A percentile compares a stretch with the other conserved stretches of the same genome.
These are phyloP conservation scores for Epipyxis sp. DNA, from an alignment of 108 stramenopile genomes.

Conservation along the genomic window DNA sequence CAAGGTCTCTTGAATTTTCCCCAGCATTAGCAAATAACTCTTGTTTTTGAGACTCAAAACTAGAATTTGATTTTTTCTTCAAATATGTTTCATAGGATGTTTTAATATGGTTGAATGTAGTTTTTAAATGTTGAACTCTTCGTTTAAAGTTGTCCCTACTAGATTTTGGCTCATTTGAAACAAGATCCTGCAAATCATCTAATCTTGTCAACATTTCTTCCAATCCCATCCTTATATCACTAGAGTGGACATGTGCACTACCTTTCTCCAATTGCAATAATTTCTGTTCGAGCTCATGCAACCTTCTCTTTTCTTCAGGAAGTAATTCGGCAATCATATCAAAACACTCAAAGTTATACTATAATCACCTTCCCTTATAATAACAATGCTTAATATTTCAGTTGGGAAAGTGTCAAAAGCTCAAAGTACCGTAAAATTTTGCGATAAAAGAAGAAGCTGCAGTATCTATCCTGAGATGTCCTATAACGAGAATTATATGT, in stretches of 20 bases:
- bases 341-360: too few species aligned
- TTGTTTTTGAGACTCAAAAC: constrained; percentile 5
- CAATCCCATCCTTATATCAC: not conserved
- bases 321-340: constrained; percentile 26
- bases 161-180: not conserved
- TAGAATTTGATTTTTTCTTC: not conserved
- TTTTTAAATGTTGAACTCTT: constrained; percentile 5
- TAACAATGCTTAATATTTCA: too few species aligned
- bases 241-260: not conserved
- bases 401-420: too few species aligned
- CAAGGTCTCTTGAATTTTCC: not conserved
- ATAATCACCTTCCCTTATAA: too few species aligned
- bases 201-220: not conserved
- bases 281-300: constrained; percentile 24
- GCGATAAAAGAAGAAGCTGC: too few species aligned
- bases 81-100: not conserved
- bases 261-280: not conserved
- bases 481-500: too few species aligned
- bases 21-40: not conserved
- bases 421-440: too few species aligned
- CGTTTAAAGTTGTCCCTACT: not conserved
- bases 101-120: constrained; percentile 9
- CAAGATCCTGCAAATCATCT: not conserved
- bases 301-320: constrained; percentile 12
- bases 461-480: too few species aligned